phyloP scores from a whole-genome alignment of 108 stramenopile genomes.

The Nannochloropsis granulata region DNA sequence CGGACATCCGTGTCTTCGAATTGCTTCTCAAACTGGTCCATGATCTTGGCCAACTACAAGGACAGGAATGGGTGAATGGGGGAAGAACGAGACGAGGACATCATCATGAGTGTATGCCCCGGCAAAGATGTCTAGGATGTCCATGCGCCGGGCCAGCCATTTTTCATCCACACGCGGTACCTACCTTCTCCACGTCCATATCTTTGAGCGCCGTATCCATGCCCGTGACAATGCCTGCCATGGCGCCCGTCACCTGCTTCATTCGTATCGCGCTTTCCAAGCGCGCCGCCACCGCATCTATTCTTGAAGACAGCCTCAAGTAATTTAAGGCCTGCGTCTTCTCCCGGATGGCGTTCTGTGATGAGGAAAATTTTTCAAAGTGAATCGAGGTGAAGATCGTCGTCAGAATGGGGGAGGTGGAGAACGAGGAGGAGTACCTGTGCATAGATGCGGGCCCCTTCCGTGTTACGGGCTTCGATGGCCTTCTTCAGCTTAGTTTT shows the following conservation, averaged over 20 bases:
- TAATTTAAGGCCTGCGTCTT: slow-evolving; percentile 87
- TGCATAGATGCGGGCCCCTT: slow-evolving; percentile 88
- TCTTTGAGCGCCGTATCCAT: slow-evolving; percentile 67
- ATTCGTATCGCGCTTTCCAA: slow-evolving; percentile 92
- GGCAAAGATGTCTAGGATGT: too few relatives aligned
- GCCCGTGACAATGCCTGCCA: slow-evolving; percentile 78
- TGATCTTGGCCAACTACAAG: slow-evolving; percentile 32
- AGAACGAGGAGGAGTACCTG: slow-evolving; percentile 1
- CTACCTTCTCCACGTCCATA: slow-evolving; percentile 65
- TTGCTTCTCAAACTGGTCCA: slow-evolving; percentile 95
- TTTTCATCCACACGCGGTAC: background rate
- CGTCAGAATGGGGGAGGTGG: too few relatives aligned
- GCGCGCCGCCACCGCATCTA: slow-evolving; percentile 85
- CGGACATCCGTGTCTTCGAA: slow-evolving; percentile 96
- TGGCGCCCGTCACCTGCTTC: slow-evolving; percentile 67
- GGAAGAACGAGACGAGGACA: background rate
- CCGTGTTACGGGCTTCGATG: slow-evolving; percentile 59
- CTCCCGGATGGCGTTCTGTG: slow-evolving; percentile 87
- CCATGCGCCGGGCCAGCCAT: too few relatives aligned
- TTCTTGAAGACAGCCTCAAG: slow-evolving; percentile 64
- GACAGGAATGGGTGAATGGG: background rate
- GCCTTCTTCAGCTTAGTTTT: slow-evolving; percentile 80
- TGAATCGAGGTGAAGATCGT: too few relatives aligned
- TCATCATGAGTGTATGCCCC: background rate
- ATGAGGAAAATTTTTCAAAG: background rate